Conservation (phyloP, 441 rosid species). For the Euphorbia celastroides region DNA sequence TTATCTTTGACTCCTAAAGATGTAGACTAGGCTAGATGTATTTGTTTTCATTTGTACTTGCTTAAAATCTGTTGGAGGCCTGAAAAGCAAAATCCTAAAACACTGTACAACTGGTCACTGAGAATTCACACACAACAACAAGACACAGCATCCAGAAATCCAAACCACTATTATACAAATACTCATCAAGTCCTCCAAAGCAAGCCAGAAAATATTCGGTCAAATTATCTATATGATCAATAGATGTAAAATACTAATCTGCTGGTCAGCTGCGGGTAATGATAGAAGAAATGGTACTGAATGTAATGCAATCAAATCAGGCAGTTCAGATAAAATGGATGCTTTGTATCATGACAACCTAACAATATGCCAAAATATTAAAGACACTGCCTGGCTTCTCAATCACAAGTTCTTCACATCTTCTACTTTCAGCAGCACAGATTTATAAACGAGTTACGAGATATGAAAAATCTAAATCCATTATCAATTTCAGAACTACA, state of each 20-base stretch:
- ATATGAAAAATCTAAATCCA: neutral
- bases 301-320: neutral
- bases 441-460: neutral
- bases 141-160: neutral
- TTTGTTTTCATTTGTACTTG: neutral
- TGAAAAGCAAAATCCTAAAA: neutral
- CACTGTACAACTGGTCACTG: neutral
- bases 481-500: neutral
- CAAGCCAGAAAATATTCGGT: neutral
- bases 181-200: neutral
- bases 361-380: neutral
- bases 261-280: too few relatives aligned
- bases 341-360: neutral
- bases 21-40: neutral
- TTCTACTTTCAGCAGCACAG: neutral
- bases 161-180: neutral
- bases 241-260: too few relatives aligned
- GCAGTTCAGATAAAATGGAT: neutral
- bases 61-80: neutral
- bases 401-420: neutral
- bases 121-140: neutral
- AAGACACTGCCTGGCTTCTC: neutral
- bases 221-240: too few relatives aligned
- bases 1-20: neutral
- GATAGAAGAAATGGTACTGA: neutral